Base-by-base conservation (phyloP, 306 rosid species). In the Adenanthera pavonina region DNA sequence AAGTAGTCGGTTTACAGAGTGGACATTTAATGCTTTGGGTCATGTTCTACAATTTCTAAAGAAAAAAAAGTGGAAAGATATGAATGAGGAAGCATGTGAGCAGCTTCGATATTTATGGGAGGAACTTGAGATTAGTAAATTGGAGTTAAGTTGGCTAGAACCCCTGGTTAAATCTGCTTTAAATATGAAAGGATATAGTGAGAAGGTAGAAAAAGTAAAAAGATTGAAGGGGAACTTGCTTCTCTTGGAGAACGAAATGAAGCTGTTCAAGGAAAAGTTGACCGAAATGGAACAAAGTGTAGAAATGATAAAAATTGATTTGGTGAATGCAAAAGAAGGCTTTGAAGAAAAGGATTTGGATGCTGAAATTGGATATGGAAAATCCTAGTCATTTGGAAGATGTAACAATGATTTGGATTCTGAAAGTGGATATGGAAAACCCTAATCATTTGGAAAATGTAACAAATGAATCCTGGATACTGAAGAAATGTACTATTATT, bases 281-380 rank as follows among this genome's bases (percentile, higher is more conserved):
- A 30, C 12, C 33, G 33, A 15, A 4, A 2, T 1, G 3, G 62
- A 72, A 13, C 46, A 48, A 30, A 33, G 10, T 30, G 43, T 48
- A 49, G 60, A 48, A 17, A 35, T 2, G 2, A 40, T 34, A 33
- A 72, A 20, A 49, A 30, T 8, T 15, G 25, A 72, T 15, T 30
- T 72, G 44, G 61, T 1, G 3, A 49, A 72, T 12, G 62, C 8
- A n/a, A 47, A 72, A 49, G 61, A 72, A 72, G 62, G 30, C 12
- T 49, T 72, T 8, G 38, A 69, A 44, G 74, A 69, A 30, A 69
- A 20, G 54, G 74, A 69, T 44, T 9, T 69, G 38, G 54, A 69
- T 20, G 74, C 35, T 9, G 74, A 69, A 69, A 46, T 69, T 17
- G 54, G 74, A 20, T 41, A 69, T 69, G 74, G 74, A 69, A 10